These are phyloP conservation scores for Fusarium chlamydosporum DNA, from an alignment of 2,329 filamentous ascomycete genomes.

Conservation along the genomic window DNA sequence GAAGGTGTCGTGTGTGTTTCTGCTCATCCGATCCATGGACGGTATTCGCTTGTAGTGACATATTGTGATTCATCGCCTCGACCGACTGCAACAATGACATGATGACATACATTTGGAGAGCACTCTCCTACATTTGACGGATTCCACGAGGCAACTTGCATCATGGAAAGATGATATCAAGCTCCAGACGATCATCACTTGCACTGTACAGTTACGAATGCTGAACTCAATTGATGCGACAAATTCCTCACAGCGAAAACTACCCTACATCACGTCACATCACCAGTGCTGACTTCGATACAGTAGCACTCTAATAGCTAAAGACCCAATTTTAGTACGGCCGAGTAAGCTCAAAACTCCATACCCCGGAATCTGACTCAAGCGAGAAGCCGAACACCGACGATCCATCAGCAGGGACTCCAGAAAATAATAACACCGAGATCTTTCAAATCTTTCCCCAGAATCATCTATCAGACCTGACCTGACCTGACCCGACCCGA, in stretches of 20 bases:
- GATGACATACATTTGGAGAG: conserved; percentile 1
- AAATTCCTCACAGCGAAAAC: background rate
- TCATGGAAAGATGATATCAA: background rate
- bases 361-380: background rate
- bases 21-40: background rate
- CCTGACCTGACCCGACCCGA: conserved; percentile 1
- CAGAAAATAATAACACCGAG: conserved; percentile 15
- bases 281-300: background rate
- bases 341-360: conserved; percentile 6
- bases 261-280: conserved; percentile 36
- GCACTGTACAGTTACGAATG: background rate
- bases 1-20: background rate
- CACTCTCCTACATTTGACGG: background rate
- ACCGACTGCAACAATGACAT: background rate
- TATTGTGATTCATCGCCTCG: background rate
- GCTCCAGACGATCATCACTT: background rate
- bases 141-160: background rate
- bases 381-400: background rate
- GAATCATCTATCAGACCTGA: background rate
- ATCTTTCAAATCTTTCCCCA: conserved; percentile 1
- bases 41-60: background rate
- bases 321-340: background rate
- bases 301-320: too few species aligned
- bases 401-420: conserved; percentile 5
- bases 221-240: background rate